Evolutionary conservation across 768 basidiomycete species (phyloP), one percentile per base, ranked within the genome.

Genomic region (Mycena kentingensis): DNA sequence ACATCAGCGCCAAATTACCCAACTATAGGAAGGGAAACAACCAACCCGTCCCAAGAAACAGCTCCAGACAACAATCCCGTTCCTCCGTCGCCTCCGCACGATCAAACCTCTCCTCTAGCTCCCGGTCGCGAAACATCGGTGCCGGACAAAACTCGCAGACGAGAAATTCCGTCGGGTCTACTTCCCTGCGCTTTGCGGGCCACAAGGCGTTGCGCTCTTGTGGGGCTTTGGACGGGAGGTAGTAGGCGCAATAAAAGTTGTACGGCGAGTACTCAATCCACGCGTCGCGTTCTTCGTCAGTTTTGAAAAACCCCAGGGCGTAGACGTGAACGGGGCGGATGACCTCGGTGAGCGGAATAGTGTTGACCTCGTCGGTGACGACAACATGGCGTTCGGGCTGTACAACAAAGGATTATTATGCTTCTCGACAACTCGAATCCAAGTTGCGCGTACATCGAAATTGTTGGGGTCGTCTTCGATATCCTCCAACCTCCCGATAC

Each of bases 191-290:
- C 22, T 11, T 38, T 12, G 18, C 29, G 16, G 27, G 34, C 54
- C 54, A 60, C 10, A 39, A 48, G 2, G 31, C 29, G n/a, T 32
- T 21, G 24, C 34, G 55, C 3, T 38, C 31, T 5, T 25, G 28
- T 16, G 39, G 6, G n/a, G 31, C 22, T 18, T 82, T 61, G 0
- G 70, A 70, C 1, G 78, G 78, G 48, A 86, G 83, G 2, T 50
- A 54, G 54, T 80, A 86, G n/a, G 65, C 61, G 51, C 79, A 63
- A 49, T 78, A 88, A 65, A 87, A 90, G 50, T 83, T 81, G 24
- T 75, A 65, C 0, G 82, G 76, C 1, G 84, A 84, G 21, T 74
- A 60, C 12, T 71, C 59, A 3, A 85, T 63, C 84, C 84, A 84
- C 0, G 67, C 60, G 27, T 75, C 63, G 25, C 80, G 52, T 31